Evolutionary conservation across 2,329 filamentous ascomycete species (phyloP), one percentile per base, ranked within the genome.

Genomic region (Colletotrichum lupini): DNA sequence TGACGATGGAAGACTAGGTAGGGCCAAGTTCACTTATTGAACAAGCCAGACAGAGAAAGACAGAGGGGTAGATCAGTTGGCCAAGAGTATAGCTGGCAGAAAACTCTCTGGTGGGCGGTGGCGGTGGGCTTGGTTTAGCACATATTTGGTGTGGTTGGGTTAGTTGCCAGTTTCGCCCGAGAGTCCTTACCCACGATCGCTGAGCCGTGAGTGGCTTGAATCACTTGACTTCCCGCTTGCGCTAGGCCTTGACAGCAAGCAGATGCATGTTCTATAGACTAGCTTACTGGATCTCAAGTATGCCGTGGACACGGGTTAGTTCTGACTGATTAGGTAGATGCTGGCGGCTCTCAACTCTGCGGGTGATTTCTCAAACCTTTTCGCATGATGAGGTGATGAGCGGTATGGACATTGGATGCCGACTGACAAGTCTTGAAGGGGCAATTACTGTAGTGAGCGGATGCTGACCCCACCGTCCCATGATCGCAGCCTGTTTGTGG

Each of bases 141-240:
- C 32, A 35, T 35, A 12, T 35, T 35, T 35, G 32, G 32, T 35
- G 32, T 35, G 32, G 32, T 35, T 35, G 42, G 42, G 42, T 42
- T 42, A 42, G 26, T 32, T 62, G 42, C 22, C 46, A 46, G 70
- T 70, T 70, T 73, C 70, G 70, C 70, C 67, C 60, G 70, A 65
- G 70, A 70, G 67, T 28, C 70, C 70, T 65, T 61, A 73, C 67
- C 70, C 70, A 73, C 60, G 60, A 73, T 73, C 55, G 70, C 53
- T 7, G 67, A 35, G 2, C n/a, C n/a, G 42, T 73, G 70, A 70
- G 14, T 73, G 70, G 70, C 42, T 52, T 4, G 49, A 35, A 5
- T 46, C 28, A n/a, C 37, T 42, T 42, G 30, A 56, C 16, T 11
- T 49, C 42, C 42, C 42, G 32, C 26, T 2, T 22, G 52, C 22